Percentiles rank a stretch among this genome's conserved stretches.
These are phyloP conservation scores for Mycena polygramma DNA, from an alignment of 768 basidiomycete species.

Conservation along the genomic window DNA sequence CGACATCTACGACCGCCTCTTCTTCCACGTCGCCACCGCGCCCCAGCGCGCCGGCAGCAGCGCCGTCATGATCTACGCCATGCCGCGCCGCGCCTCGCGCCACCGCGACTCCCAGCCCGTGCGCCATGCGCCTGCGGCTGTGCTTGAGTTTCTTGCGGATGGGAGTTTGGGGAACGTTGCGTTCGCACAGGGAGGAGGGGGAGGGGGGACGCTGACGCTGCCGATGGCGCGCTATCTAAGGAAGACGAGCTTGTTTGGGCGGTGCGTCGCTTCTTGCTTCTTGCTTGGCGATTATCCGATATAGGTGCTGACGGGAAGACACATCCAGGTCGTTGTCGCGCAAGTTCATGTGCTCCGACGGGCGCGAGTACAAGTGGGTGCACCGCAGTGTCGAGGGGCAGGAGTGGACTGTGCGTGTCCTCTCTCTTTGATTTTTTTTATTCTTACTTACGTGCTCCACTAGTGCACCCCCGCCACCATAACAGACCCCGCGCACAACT, in stretches of 20 bases:
- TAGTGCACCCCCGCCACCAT: conserved; percentile 65
- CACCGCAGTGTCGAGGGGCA: conserved; percentile 67
- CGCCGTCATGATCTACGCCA: conserved; percentile 72
- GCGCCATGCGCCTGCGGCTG: conserved; percentile 64
- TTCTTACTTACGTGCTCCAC: background rate
- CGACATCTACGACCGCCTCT: conserved; percentile 83
- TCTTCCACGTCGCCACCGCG: conserved; percentile 70
- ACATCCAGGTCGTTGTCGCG: conserved; percentile 79
- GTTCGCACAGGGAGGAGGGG: conserved; percentile 48
- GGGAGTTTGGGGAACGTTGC: conserved; percentile 72
- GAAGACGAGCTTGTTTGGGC: conserved; percentile 74
- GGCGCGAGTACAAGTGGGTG: conserved; percentile 79
- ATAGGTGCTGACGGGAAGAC: too few species aligned
- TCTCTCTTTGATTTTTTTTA: conserved; percentile 19
- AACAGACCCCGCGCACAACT: conserved; percentile 47
- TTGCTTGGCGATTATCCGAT: too few species aligned
- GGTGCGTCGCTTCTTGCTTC: conserved; percentile 71
- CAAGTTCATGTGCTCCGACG: conserved; percentile 78
- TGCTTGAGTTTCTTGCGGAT: conserved; percentile 71
- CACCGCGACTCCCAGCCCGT: conserved; percentile 68
- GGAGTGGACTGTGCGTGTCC: conserved; percentile 79
- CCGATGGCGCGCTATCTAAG: conserved; percentile 76
- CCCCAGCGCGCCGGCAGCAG: conserved; percentile 52
- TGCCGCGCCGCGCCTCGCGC: conserved; percentile 74
- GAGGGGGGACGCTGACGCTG: conserved; percentile 53